phyloP scores from a whole-genome alignment of 2,329 filamentous ascomycete genomes.

The Thelonectria olida region DNA sequence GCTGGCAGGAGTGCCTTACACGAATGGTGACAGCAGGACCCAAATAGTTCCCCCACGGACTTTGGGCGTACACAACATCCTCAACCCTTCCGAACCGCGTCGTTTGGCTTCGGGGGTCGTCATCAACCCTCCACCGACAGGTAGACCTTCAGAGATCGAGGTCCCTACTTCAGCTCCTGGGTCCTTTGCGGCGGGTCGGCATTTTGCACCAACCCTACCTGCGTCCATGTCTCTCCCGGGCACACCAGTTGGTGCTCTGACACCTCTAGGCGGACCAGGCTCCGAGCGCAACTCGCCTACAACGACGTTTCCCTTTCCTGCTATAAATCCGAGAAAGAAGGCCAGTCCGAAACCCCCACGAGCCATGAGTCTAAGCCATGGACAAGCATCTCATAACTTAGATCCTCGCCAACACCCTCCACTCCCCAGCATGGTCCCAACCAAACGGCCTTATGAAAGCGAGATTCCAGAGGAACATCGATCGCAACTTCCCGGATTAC shows the following conservation, averaged over 20 bases:
- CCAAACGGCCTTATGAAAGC: slow-evolving; percentile 46
- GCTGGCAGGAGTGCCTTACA: slow-evolving; percentile 28
- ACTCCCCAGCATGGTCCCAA: slow-evolving; percentile 36
- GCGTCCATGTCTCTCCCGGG: slow-evolving; percentile 46
- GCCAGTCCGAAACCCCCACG: slow-evolving; percentile 46
- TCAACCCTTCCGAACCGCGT: slow-evolving; percentile 48
- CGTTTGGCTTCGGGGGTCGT: slow-evolving; percentile 28
- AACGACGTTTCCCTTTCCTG: slow-evolving; percentile 43
- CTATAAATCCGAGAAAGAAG: slow-evolving; percentile 40
- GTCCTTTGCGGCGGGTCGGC: slow-evolving; percentile 34
- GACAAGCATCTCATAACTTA: slow-evolving; percentile 29
- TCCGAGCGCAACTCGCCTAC: slow-evolving; percentile 47
- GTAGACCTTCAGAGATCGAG: slow-evolving; percentile 32
- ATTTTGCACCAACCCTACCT: slow-evolving; percentile 40
- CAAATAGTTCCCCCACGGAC: slow-evolving; percentile 39
- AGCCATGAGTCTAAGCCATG: slow-evolving; percentile 41
- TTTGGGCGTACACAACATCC: slow-evolving; percentile 49
- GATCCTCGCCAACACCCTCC: slow-evolving; percentile 35
- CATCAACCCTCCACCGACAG: slow-evolving; percentile 17
- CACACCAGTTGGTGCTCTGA: slow-evolving; percentile 42
- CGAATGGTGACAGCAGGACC: slow-evolving; percentile 34
- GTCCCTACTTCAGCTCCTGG: slow-evolving; percentile 31
- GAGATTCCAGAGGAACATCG: slow-evolving; percentile 40
- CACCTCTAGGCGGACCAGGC: slow-evolving; percentile 40
- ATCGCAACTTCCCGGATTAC: slow-evolving; percentile 35